Evolutionary conservation across 164 flowering plant species (phyloP).

Genomic region (Kalanchoe fedtschenkoi): DNA sequence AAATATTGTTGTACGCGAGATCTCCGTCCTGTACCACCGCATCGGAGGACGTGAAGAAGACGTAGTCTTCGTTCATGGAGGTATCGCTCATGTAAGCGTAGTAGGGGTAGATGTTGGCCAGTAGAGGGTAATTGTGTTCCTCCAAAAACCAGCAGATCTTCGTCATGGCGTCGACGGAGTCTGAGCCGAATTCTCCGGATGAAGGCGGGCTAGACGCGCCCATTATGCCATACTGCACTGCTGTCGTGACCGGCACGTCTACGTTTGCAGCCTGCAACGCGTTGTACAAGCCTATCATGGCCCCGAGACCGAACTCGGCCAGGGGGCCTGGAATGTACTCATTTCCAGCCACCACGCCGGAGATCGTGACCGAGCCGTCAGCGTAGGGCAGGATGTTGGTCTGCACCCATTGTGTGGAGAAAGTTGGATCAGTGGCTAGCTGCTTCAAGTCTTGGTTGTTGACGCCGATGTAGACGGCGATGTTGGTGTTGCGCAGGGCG

Average conservation of each 20-base stretch:
- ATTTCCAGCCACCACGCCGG: conserved; percentile 20
- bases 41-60: neutral
- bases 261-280: neutral
- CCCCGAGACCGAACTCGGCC: neutral
- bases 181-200: neutral
- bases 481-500: conserved; percentile 13
- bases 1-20: conserved; percentile 12
- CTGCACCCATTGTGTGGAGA: conserved; percentile 14
- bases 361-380: neutral
- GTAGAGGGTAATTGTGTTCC: conserved; percentile 1
- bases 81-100: conserved; percentile 6
- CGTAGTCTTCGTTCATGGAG: conserved; percentile 4
- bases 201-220: conserved; percentile 14
- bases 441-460: conserved; percentile 13
- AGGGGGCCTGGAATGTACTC: conserved; percentile 14
- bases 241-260: conserved; percentile 9
- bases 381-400: conserved; percentile 11
- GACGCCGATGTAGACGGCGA: conserved; percentile 14
- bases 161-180: neutral
- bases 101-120: conserved; percentile 15
- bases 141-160: conserved; percentile 1
- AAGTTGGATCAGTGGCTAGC: conserved; percentile 10
- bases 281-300: conserved; percentile 12
- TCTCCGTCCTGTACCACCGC: conserved; percentile 7
- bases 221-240: neutral